phyloP scores from a whole-genome alignment of 352 stramenopile species.

The Phytophthora ohioensis region DNA sequence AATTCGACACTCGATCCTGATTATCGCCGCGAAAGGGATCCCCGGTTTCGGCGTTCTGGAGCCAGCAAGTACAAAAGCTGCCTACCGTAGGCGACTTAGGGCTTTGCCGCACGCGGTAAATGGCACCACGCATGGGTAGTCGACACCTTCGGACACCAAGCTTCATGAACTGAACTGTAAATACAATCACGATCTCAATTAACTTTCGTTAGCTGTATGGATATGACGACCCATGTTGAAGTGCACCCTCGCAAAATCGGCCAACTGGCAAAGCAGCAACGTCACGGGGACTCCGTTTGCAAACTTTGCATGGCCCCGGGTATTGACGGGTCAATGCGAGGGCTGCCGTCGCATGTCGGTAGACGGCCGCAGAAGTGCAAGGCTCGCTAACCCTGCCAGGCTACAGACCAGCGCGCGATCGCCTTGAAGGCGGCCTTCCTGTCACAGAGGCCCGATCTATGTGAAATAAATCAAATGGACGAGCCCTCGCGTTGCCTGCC shows the following conservation, averaged over 20 bases:
- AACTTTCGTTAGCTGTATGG: slow-evolving; percentile 3
- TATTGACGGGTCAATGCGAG: neutral
- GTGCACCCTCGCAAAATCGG: neutral
- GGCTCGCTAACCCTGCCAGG: no score
- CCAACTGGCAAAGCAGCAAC: neutral
- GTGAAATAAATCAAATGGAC: slow-evolving; percentile 30
- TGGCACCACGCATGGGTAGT: slow-evolving; percentile 2
- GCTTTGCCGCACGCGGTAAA: slow-evolving; percentile 11
- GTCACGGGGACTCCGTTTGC: no score
- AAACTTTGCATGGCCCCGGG: neutral
- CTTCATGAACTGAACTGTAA: neutral
- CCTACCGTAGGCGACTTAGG: neutral
- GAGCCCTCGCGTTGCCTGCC: neutral
- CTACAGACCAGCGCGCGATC: no score
- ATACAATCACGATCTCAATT: slow-evolving; percentile 1
- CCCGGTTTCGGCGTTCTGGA: neutral
- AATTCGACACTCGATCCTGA: slow-evolving; percentile 2
- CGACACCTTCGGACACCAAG: slow-evolving; percentile 7
- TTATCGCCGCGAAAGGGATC: neutral
- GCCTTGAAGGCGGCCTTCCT: neutral
- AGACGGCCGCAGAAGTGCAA: no score
- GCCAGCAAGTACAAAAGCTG: neutral
- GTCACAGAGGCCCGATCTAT: slow-evolving; percentile 12
- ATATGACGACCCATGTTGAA: neutral
- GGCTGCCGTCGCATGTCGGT: neutral